phyloP scores from a whole-genome alignment of 2,329 filamentous ascomycete genomes.

The Ophiocordyceps camponoti-floridani region DNA sequence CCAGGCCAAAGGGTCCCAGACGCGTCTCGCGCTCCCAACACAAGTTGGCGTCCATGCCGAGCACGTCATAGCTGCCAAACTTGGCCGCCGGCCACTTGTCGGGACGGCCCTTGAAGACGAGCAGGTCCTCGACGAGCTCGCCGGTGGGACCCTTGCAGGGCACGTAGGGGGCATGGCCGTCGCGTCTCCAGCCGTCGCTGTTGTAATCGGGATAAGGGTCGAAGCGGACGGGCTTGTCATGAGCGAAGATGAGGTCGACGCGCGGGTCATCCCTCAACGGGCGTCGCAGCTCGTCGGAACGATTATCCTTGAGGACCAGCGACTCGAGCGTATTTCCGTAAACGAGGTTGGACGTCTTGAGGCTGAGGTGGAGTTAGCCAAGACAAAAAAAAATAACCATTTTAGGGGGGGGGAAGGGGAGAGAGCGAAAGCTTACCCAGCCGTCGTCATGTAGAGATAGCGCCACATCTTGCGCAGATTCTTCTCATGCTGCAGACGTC shows the following conservation, averaged over 20 bases:
- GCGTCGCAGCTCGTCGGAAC: constrained; percentile 12
- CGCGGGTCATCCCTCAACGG: constrained; percentile 15
- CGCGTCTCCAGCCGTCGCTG: constrained; percentile 36
- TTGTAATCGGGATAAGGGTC: constrained; percentile 59
- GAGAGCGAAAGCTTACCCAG: constrained; percentile 14
- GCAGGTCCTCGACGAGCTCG: constrained; percentile 38
- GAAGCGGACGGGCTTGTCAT: constrained; percentile 37
- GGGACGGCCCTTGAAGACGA: constrained; percentile 45
- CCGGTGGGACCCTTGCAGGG: constrained; percentile 49
- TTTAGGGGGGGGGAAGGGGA: background rate
- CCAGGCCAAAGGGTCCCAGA: constrained; percentile 46
- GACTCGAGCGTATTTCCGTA: constrained; percentile 36
- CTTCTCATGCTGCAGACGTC: constrained; percentile 19
- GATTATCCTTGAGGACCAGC: constrained; percentile 22
- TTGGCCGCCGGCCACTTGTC: constrained; percentile 38
- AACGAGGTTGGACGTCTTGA: constrained; percentile 29
- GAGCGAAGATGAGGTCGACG: constrained; percentile 20
- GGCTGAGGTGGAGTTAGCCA: constrained; percentile 11
- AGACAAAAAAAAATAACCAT: background rate
- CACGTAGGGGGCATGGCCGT: constrained; percentile 38
- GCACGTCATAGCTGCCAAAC: constrained; percentile 42
- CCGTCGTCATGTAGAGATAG: constrained; percentile 20
- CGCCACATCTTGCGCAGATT: constrained; percentile 23
- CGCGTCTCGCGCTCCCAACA: constrained; percentile 55
- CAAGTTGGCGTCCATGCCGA: constrained; percentile 42